A percentile compares a stretch with the other conserved stretches of the same genome.
Conservation (phyloP, 495 filamentous ascomycete species). For the Schizothecium vesticola region DNA sequence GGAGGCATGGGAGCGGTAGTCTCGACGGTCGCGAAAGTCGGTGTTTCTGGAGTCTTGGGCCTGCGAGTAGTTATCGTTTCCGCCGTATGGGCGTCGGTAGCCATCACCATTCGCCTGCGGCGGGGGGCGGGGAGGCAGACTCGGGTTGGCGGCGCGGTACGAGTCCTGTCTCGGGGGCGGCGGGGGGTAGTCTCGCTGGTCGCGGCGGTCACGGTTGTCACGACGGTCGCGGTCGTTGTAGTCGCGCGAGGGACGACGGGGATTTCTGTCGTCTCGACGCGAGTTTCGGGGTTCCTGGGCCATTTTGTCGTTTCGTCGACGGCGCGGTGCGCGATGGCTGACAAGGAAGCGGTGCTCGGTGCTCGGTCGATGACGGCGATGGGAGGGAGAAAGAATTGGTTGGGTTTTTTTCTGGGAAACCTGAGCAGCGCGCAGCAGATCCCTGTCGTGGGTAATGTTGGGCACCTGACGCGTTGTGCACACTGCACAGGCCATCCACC, state of each 20-base stretch:
- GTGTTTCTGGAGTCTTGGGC: neutral
- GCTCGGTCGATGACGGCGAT: neutral
- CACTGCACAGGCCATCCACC: neutral
- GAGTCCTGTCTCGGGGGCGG: neutral
- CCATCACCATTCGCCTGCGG: neutral
- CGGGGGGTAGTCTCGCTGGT: neutral
- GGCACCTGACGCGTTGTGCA: neutral
- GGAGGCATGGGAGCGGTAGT: neutral
- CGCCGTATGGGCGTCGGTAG: slow-evolving; percentile 3
- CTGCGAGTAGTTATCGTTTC: neutral
- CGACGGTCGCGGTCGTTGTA: slow-evolving; percentile 12
- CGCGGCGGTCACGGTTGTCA: slow-evolving; percentile 1
- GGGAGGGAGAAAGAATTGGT: neutral
- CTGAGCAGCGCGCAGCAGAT: neutral
- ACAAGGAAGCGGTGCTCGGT: neutral
- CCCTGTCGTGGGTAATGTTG: neutral
- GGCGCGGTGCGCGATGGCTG: neutral
- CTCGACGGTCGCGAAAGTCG: neutral
- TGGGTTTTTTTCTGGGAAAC: neutral
- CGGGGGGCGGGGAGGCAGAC: neutral
- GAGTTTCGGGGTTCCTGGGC: neutral
- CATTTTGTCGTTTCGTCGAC: neutral
- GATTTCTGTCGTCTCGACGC: neutral
- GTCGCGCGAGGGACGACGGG: slow-evolving; percentile 5
- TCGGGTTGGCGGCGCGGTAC: neutral